A percentile compares a stretch with the other conserved stretches of the same genome.
These are phyloP conservation scores for Fusarium nematophilum DNA, from an alignment of 2,329 filamentous ascomycete species.

Conservation along the genomic window DNA sequence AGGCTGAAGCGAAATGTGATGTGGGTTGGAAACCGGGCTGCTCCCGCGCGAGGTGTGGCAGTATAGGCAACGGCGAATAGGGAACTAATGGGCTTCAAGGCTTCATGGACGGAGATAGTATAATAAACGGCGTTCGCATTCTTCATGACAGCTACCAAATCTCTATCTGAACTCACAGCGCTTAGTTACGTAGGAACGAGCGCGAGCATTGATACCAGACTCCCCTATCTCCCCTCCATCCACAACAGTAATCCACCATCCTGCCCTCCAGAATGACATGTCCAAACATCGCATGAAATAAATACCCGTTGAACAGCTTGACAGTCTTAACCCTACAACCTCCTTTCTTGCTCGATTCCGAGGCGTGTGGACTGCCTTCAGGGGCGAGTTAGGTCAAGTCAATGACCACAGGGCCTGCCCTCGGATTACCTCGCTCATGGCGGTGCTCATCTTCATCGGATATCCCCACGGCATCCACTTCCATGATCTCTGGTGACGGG, in stretches of 20 bases:
- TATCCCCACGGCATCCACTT: slow-evolving; percentile 25
- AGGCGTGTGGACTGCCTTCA: neutral
- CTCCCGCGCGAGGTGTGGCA: too few relatives aligned
- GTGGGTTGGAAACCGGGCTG: too few relatives aligned
- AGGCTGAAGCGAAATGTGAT: too few relatives aligned
- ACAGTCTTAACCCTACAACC: neutral
- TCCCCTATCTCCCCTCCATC: neutral
- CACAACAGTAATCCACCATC: slow-evolving; percentile 6
- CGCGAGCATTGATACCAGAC: slow-evolving; percentile 6
- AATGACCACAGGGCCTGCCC: slow-evolving; percentile 17
- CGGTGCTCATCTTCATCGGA: neutral
- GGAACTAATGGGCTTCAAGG: neutral
- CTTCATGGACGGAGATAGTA: neutral
- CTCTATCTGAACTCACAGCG: neutral
- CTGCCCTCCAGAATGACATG: neutral
- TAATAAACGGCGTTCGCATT: neutral
- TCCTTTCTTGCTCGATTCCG: neutral
- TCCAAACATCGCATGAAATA: slow-evolving; percentile 13
- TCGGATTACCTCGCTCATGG: slow-evolving; percentile 3
- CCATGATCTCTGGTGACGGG: slow-evolving; percentile 42
- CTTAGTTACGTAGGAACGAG: neutral
- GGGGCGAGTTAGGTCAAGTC: slow-evolving; percentile 33
- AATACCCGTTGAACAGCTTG: neutral
- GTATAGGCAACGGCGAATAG: too few relatives aligned
- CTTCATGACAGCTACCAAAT: slow-evolving; percentile 20